Base-by-base conservation (phyloP, 2,329 filamentous ascomycete species). In the Dactylonectria estremocensis region DNA sequence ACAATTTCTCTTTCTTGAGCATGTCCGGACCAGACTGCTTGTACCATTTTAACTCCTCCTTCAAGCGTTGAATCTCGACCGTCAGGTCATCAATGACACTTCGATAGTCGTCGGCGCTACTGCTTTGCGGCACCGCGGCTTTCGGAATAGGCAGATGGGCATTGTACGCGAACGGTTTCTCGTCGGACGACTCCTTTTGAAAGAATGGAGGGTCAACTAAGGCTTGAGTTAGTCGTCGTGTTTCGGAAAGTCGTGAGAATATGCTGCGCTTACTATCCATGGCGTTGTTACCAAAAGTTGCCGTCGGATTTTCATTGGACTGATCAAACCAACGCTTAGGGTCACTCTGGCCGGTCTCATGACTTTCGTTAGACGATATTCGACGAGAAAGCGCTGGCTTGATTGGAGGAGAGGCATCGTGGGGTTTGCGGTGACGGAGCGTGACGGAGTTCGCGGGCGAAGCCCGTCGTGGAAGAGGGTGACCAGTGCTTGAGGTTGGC, bases 31-130 rank as follows among this genome's bases (percentile, higher is more conserved):
- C 89, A 28, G 88, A 82, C 69, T 89, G 90, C 78, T 93, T 92
- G 69, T 93, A 93, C 60, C 89, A 91, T 74, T 89, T 92, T 61
- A 97, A 76, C 74, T 91, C 90, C 72, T 92, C 90, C 81, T 91
- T 95, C 68, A 97, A 79, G 58, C 90, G 91, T 78, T 94, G 93
- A 77, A 96, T 97, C 77, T 95, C 92, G 28, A 97, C 84, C 0
- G 94, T 97, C 66, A 97, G 80, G 77, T 97, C 94, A 74, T 97
- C 94, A 54, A 97, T 97, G 16, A 97, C 93, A 71, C 92, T 92
- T 53, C 94, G 87, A 67, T 90, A 95, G 63, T 95, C 93, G 64
- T 93, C 93, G 31, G 88, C 90, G 57, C 90, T 91, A 76, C 89
- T 93, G 76, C 81, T 88, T 20, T 80, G 88, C 3, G 82, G 81